Evolutionary conservation across 495 filamentous ascomycete genomes (phyloP).

Genomic region (Lepraria neglecta): DNA sequence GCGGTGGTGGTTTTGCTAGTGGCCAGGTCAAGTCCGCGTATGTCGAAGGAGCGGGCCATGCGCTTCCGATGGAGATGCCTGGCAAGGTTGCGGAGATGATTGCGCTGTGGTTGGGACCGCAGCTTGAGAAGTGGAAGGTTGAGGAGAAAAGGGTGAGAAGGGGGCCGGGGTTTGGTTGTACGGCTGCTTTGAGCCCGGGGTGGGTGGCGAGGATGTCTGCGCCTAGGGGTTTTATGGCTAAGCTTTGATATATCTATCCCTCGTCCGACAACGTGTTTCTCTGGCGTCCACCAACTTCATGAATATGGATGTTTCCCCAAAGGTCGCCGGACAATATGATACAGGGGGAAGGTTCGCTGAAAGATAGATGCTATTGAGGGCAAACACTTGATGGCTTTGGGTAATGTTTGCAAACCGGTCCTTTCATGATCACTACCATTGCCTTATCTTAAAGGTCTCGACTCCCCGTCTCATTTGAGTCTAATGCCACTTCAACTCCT

Average conservation of each 20-base stretch:
- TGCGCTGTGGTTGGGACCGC: slow-evolving; percentile 6
- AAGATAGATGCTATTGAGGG: too few species aligned
- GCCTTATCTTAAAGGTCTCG: too few species aligned
- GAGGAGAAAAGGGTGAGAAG: background rate
- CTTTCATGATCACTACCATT: too few species aligned
- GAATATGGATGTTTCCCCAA: too few species aligned
- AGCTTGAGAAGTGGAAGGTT: slow-evolving; percentile 8
- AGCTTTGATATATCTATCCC: background rate
- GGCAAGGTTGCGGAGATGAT: slow-evolving; percentile 8
- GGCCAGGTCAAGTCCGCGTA: slow-evolving; percentile 11
- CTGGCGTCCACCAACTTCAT: too few species aligned
- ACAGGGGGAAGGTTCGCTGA: too few species aligned
- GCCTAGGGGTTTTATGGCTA: background rate
- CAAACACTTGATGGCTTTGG: too few species aligned
- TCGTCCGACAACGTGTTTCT: too few species aligned
- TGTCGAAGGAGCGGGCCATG: slow-evolving; percentile 11
- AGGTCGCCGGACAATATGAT: too few species aligned
- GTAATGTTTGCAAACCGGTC: too few species aligned
- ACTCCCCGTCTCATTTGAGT: too few species aligned
- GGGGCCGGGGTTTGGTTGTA: background rate
- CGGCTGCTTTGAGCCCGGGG: background rate
- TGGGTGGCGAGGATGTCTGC: slow-evolving; percentile 17
- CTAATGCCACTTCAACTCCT: too few species aligned
- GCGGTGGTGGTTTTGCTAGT: slow-evolving; percentile 19
- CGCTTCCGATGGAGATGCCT: slow-evolving; percentile 16